Evolutionary conservation across 176 grass and related monocot genomes (phyloP), one percentile per base, ranked within the genome.

Genomic region (Poa pratensis): DNA sequence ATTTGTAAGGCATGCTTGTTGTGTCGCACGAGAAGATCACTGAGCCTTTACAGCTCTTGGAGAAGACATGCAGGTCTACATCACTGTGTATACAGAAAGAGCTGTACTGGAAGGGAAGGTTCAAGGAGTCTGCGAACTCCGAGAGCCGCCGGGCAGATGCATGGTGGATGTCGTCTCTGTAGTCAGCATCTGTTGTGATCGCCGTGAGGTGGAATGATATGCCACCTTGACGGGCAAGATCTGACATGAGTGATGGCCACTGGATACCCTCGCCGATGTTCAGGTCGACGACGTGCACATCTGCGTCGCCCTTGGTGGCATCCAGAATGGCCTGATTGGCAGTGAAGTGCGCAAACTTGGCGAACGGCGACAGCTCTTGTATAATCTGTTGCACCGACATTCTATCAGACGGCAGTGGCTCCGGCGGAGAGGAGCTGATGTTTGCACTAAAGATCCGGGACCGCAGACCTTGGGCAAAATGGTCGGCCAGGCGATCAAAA

Each of bases 301-400:
- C 50, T 20, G 7, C 4, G 40, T 76, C 65, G 0, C 52, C 59
- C 3, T 54, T 23, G 73, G 78, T 85, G 55, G 78, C 85, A 4
- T 93, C 88, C 66, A 93, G 78, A 13, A 93, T 93, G 57, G 88
- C 91, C 24, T 93, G 91, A 77, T 90, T 93, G 66, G 85, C 73
- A 1, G 88, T 88, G 88, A 90, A 90, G 66, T 93, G 88, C 0
- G 88, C 85, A 34, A 93, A 90, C 85, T 88, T 87, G 40, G 82
- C 73, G 40, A 85, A 93, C 0, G 88, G 88, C 0, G 85, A 88
- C 0, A 93, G 53, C 81, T 90, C 91, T 69, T 89, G 91, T 6
- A 92, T 75, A 24, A 92, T 88, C 58, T 90, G 91, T 3, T 83
- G 51, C 7, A 1, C 82, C 7, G 82, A 88, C 85, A 88, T 90